Conservation (phyloP, 345 rosid species). For the Melastoma malabathricum region DNA sequence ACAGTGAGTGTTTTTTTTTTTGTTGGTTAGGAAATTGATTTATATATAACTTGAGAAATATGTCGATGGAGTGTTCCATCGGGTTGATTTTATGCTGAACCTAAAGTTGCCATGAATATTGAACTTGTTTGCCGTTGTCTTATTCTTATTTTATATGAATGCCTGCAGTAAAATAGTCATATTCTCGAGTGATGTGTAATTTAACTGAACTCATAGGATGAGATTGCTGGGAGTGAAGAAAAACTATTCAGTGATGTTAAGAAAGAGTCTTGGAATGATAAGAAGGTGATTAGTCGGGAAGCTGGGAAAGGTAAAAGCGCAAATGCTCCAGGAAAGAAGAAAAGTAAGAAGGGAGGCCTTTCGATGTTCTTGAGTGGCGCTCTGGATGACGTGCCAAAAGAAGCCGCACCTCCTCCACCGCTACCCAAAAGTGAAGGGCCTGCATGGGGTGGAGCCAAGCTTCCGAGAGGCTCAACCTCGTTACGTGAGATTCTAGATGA, state of each 20-base stretch:
- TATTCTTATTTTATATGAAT: too few relatives aligned
- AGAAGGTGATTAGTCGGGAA: constrained; percentile 26
- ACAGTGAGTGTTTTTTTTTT: not conserved
- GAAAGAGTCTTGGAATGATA: constrained; percentile 23
- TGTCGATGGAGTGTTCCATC: too few relatives aligned
- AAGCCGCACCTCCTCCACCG: constrained; percentile 32
- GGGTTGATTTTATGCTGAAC: too few relatives aligned
- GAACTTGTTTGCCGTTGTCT: too few relatives aligned
- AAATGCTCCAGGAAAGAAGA: constrained; percentile 43
- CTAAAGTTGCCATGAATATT: too few relatives aligned
- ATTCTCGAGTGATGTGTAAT: too few relatives aligned
- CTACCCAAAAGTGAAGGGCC: constrained; percentile 72
- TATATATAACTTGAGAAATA: too few relatives aligned
- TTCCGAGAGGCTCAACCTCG: constrained; percentile 57
- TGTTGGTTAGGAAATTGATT: not conserved
- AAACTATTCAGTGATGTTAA: constrained; percentile 13
- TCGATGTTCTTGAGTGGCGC: constrained; percentile 96
- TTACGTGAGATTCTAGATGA: constrained; percentile 84
- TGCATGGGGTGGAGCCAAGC: constrained; percentile 92
- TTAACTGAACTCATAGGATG: constrained; percentile 24
- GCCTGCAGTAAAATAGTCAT: too few relatives aligned
- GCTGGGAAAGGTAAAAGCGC: constrained; percentile 30
- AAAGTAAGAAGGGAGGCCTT: constrained; percentile 87
- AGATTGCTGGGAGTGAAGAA: constrained; percentile 10
- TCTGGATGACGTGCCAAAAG: constrained; percentile 63